Evolutionary conservation across 352 stramenopile species (phyloP).

Genomic region (Phytophthora pisi): DNA sequence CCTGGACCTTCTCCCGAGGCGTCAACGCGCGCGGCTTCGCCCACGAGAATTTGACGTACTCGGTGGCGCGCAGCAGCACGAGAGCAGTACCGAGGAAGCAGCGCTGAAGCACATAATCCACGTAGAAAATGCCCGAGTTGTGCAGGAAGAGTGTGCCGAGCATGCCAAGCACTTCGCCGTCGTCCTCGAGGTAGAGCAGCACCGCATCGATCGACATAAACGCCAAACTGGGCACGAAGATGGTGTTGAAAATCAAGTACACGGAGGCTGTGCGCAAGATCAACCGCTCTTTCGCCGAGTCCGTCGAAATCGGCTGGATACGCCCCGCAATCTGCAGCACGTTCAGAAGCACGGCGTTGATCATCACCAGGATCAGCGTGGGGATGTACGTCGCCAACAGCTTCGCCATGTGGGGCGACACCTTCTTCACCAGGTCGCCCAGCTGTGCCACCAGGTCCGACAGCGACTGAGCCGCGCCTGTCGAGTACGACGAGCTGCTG

Average conservation of each 20-base stretch:
- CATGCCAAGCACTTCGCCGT: constrained; percentile 81
- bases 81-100: constrained; percentile 83
- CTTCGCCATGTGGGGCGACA: constrained; percentile 84
- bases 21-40: constrained; percentile 80
- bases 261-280: constrained; percentile 80
- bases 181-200: constrained; percentile 74
- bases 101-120: constrained; percentile 87
- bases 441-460: constrained; percentile 73
- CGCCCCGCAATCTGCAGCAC: constrained; percentile 79
- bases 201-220: constrained; percentile 89
- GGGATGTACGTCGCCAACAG: constrained; percentile 81
- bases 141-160: constrained; percentile 85
- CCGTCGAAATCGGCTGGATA: constrained; percentile 85
- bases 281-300: constrained; percentile 85
- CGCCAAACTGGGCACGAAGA: constrained; percentile 84
- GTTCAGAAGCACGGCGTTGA: constrained; percentile 88
- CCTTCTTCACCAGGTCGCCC: constrained; percentile 55
- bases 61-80: constrained; percentile 73
- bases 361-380: constrained; percentile 88
- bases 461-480: constrained; percentile 60
- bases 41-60: constrained; percentile 85
- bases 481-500: constrained; percentile 67
- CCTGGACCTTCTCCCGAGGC: constrained; percentile 66
- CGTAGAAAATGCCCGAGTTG: constrained; percentile 91
- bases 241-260: constrained; percentile 90